phyloP scores from a whole-genome alignment of 768 basidiomycete genomes.

The Porpolomopsis calyptriformis region DNA sequence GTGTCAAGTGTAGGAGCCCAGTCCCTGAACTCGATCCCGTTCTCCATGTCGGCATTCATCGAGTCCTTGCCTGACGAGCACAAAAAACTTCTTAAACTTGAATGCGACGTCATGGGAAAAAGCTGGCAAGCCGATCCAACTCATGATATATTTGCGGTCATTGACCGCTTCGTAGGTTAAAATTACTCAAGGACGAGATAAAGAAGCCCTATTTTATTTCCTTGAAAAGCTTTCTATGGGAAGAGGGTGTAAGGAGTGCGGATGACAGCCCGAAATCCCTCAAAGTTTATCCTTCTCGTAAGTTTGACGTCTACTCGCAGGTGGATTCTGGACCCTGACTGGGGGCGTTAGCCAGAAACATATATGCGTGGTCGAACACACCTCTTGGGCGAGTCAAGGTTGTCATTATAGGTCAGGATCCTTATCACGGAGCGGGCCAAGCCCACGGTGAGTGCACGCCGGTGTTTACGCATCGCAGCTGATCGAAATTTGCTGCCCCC shows the following conservation, averaged over 20 bases:
- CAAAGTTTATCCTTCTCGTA: constrained; percentile 74
- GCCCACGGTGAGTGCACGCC: constrained; percentile 56
- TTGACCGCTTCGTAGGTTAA: constrained; percentile 42
- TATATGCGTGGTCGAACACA: constrained; percentile 88
- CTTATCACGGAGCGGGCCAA: constrained; percentile 71
- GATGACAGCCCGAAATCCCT: constrained; percentile 34
- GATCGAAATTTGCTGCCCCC: constrained; percentile 2
- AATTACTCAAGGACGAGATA: constrained; percentile 63
- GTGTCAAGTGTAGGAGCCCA: constrained; percentile 13
- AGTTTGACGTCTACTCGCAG: constrained; percentile 17
- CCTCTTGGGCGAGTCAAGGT: constrained; percentile 77
- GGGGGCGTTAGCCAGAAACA: constrained; percentile 53
- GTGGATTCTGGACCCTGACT: constrained; percentile 5
- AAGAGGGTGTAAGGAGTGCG: constrained; percentile 47
- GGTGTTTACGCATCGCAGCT: constrained; percentile 3
- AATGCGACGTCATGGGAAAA: constrained; percentile 63
- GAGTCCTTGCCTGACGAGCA: constrained; percentile 49
- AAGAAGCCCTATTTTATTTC: constrained; percentile 66
- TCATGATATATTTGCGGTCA: not conserved
- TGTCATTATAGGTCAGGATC: constrained; percentile 87
- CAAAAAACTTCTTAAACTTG: constrained; percentile 48
- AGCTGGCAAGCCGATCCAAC: constrained; percentile 42
- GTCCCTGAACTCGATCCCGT: constrained; percentile 56
- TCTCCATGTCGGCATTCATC: constrained; percentile 45
- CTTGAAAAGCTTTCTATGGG: constrained; percentile 60